phyloP scores from a whole-genome alignment of 1,284 basidiomycete species.

The Cryptococcus jaspeensis region DNA sequence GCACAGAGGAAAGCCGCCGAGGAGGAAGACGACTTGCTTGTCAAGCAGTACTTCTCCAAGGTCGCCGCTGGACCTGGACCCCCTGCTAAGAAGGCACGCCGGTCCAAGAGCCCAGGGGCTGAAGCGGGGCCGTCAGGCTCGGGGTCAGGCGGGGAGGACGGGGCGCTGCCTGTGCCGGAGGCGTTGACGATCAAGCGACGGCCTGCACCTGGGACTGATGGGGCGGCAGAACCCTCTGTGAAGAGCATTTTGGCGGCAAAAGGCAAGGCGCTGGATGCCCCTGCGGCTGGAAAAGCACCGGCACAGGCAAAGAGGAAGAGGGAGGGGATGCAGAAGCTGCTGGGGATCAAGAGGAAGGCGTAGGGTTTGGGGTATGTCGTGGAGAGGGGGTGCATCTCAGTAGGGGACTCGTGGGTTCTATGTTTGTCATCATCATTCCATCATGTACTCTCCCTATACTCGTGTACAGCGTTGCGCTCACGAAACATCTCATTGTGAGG shows the following conservation, averaged over 20 bases:
- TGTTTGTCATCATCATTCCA: background rate
- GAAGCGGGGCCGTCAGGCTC: constrained; percentile 11
- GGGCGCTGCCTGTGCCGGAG: constrained; percentile 35
- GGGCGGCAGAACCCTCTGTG: constrained; percentile 61
- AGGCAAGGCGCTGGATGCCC: constrained; percentile 59
- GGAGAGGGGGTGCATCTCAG: background rate
- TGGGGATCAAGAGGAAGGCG: constrained; percentile 61
- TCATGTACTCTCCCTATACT: constrained; percentile 1
- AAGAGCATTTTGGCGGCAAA: constrained; percentile 70
- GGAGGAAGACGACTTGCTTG: constrained; percentile 87
- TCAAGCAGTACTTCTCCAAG: constrained; percentile 81
- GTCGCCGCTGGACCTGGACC: constrained; percentile 54
- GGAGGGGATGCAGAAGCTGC: constrained; percentile 46
- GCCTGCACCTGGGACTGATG: constrained; percentile 50
- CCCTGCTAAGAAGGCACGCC: constrained; percentile 34
- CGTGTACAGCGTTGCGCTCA: background rate
- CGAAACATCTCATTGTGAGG: background rate
- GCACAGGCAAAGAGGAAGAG: constrained; percentile 61
- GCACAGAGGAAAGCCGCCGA: constrained; percentile 59
- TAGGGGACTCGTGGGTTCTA: background rate
- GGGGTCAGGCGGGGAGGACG: constrained; percentile 14
- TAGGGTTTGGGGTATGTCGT: background rate
- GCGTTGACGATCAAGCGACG: constrained; percentile 74
- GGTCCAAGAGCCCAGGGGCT: constrained; percentile 25
- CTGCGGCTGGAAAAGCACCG: constrained; percentile 38